Evolutionary conservation across 179 eudicot genomes (phyloP).

Genomic region (Beta corolliflora): DNA sequence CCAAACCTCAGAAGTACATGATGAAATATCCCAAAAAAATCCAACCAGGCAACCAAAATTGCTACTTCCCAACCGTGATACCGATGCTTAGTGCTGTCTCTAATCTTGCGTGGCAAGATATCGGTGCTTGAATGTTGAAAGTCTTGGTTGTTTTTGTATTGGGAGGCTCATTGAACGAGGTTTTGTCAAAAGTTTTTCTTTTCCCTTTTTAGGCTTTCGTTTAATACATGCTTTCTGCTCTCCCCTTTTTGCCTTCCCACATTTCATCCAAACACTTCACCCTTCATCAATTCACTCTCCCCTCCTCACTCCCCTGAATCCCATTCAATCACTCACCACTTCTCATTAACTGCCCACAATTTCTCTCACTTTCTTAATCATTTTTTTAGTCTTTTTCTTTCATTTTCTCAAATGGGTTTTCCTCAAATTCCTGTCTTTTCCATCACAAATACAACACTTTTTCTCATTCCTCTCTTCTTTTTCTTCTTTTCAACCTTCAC

Average conservation of each 20-base stretch:
- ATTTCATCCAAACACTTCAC: neutral
- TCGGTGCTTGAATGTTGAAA: neutral
- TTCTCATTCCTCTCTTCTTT: constrained; percentile 36
- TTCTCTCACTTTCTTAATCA: neutral
- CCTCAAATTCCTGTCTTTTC: constrained; percentile 31
- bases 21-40: too few species aligned
- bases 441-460: constrained; percentile 23
- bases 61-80: neutral
- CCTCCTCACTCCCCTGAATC: too few species aligned
- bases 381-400: constrained; percentile 3
- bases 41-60: too few species aligned
- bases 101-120: constrained; percentile 2
- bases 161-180: constrained; percentile 36
- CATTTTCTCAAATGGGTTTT: constrained; percentile 39
- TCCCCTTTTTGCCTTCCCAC: constrained; percentile 25
- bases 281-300: neutral
- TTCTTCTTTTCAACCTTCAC: constrained; percentile 34
- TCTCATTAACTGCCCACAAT: constrained; percentile 21
- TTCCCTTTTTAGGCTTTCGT: constrained; percentile 23
- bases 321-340: too few species aligned
- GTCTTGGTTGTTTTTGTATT: neutral
- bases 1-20: too few species aligned
- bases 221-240: constrained; percentile 24
- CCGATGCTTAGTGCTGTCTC: neutral
- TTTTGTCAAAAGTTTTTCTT: neutral